phyloP scores from a whole-genome alignment of 148 eudicot genomes.

The Pouteria glomerata region DNA sequence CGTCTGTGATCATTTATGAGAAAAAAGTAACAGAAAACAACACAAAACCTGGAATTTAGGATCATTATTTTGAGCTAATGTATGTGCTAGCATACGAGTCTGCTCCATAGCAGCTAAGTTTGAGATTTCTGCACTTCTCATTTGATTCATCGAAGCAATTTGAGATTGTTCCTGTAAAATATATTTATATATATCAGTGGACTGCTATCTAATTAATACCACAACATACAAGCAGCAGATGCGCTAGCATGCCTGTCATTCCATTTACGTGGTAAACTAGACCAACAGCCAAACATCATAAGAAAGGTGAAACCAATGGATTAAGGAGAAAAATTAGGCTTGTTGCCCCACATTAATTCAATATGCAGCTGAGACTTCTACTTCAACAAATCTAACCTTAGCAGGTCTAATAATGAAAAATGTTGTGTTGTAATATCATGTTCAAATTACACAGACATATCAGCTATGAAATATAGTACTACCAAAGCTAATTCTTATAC shows the following conservation, averaged over 20 bases:
- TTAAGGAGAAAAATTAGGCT: neutral
- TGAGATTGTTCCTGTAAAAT: slow-evolving; percentile 64
- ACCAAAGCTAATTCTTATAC: neutral
- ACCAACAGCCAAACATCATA: neutral
- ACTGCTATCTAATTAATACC: neutral
- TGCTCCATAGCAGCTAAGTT: slow-evolving; percentile 93
- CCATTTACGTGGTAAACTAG: neutral
- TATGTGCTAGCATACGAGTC: slow-evolving; percentile 90
- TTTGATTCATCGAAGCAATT: slow-evolving; percentile 45
- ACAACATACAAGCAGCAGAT: neutral
- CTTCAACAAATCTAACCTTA: neutral
- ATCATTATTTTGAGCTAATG: slow-evolving; percentile 78
- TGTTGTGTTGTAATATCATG: neutral
- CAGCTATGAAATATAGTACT: neutral
- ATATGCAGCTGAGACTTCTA: neutral
- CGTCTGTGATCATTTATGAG: slow-evolving; percentile 1
- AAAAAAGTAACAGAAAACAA: neutral
- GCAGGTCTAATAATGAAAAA: neutral
- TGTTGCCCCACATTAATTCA: slow-evolving; percentile 1
- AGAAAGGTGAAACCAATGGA: neutral
- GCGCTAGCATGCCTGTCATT: neutral
- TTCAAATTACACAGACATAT: neutral
- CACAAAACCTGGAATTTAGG: slow-evolving; percentile 88
- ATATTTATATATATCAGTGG: neutral
- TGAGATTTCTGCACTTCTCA: slow-evolving; percentile 51